Evolutionary conservation across 306 rosid genomes (phyloP).

Genomic region (Vicia sativa): DNA sequence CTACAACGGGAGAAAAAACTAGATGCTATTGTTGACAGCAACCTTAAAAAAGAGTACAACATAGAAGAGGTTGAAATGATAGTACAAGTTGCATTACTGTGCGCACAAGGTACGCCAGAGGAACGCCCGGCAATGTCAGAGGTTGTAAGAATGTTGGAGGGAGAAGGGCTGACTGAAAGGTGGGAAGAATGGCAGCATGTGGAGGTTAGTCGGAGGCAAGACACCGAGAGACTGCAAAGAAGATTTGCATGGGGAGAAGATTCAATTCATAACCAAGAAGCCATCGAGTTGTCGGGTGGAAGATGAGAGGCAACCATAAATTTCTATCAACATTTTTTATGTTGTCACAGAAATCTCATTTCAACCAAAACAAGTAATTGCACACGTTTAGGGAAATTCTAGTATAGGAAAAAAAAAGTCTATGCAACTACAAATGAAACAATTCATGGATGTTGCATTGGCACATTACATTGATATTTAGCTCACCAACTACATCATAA

Average conservation of each 20-base stretch:
- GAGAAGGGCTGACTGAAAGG: constrained; percentile 90
- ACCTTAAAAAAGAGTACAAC: constrained; percentile 55
- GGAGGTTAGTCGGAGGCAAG: constrained; percentile 74
- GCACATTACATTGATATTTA: background rate
- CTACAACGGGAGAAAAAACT: constrained; percentile 73
- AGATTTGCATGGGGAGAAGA: constrained; percentile 85
- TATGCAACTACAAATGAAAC: background rate
- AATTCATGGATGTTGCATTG: background rate
- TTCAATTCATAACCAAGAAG: constrained; percentile 75
- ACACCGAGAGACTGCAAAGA: constrained; percentile 74
- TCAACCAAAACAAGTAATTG: too few relatives aligned
- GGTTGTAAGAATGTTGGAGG: constrained; percentile 92
- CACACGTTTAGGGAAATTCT: too few relatives aligned
- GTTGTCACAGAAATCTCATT: background rate
- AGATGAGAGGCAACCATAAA: constrained; percentile 53
- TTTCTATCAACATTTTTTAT: constrained; percentile 1
- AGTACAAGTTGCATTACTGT: constrained; percentile 81
- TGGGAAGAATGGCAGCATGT: constrained; percentile 91
- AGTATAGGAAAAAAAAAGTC: background rate
- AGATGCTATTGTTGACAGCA: constrained; percentile 67
- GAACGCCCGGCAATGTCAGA: constrained; percentile 93
- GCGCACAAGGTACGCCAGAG: constrained; percentile 82
- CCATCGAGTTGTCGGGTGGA: constrained; percentile 83
- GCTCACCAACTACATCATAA: constrained; percentile 16
- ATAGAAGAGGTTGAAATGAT: constrained; percentile 81